A percentile compares a stretch with the other conserved stretches of the same genome.
Evolutionary conservation across 2,329 filamentous ascomycete species (phyloP).

Genomic region (Paraphoma chrysanthemicola): DNA sequence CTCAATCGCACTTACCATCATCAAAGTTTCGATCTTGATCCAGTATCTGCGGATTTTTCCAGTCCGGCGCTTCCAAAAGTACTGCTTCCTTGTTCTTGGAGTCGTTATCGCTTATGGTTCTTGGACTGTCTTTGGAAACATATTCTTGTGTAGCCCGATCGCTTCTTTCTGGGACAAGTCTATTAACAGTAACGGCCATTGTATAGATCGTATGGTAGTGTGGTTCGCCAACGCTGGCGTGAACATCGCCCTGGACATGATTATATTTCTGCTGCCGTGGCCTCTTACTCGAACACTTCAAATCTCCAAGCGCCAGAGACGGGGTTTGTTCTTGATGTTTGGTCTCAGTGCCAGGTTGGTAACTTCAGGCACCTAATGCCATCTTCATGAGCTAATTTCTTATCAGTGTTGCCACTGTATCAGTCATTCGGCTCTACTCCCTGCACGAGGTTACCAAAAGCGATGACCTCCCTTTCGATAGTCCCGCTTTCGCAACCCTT

Average conservation of each 20-base stretch:
- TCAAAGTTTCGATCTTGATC: constrained; percentile 42
- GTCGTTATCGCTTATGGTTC: constrained; percentile 32
- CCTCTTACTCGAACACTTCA: constrained; percentile 37
- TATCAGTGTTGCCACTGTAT: constrained; percentile 40
- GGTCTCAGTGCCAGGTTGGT: constrained; percentile 48
- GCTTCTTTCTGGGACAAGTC: constrained; percentile 41
- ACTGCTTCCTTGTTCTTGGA: constrained; percentile 35
- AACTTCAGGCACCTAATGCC: not conserved
- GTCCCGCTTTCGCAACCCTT: constrained; percentile 38
- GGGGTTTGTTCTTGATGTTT: constrained; percentile 46
- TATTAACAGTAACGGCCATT: constrained; percentile 27
- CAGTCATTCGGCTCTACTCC: constrained; percentile 41
- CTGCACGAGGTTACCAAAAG: constrained; percentile 38
- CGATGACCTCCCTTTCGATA: constrained; percentile 41
- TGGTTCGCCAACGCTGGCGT: constrained; percentile 41
- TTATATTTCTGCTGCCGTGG: constrained; percentile 42
- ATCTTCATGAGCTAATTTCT: constrained; percentile 4
- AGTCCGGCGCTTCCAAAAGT: constrained; percentile 31
- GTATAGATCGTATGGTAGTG: constrained; percentile 36
- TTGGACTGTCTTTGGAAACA: constrained; percentile 41
- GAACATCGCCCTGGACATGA: constrained; percentile 43
- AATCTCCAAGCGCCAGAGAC: constrained; percentile 44
- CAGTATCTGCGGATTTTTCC: constrained; percentile 44
- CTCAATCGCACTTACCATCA: constrained; percentile 37
- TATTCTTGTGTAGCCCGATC: constrained; percentile 43